phyloP scores from a whole-genome alignment of 208 protist species.

The Crithidia sp. region DNA sequence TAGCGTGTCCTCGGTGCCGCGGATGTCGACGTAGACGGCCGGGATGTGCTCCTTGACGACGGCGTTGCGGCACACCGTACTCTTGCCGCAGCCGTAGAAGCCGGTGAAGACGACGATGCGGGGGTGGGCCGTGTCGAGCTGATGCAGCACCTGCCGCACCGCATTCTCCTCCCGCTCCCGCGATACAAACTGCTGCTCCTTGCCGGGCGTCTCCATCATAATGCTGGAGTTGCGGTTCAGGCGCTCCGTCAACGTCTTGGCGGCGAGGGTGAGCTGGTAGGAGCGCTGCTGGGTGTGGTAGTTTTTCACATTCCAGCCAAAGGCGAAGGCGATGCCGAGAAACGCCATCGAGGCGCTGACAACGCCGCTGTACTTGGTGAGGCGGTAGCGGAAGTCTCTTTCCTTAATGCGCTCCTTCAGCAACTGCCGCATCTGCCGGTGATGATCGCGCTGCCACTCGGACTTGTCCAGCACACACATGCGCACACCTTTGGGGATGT shows the following conservation, averaged over 20 bases:
- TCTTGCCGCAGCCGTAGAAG: slow-evolving; percentile 75
- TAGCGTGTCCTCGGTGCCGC: slow-evolving; percentile 69
- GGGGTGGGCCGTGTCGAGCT: slow-evolving; percentile 66
- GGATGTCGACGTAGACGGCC: slow-evolving; percentile 73
- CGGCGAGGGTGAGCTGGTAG: slow-evolving; percentile 56
- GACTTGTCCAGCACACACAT: slow-evolving; percentile 70
- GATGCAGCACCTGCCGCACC: slow-evolving; percentile 58
- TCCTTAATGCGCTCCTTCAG: slow-evolving; percentile 77
- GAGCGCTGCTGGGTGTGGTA: slow-evolving; percentile 53
- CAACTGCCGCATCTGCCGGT: slow-evolving; percentile 66
- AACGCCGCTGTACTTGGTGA: slow-evolving; percentile 80
- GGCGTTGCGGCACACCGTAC: slow-evolving; percentile 57
- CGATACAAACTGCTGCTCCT: slow-evolving; percentile 39
- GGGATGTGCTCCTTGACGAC: slow-evolving; percentile 63
- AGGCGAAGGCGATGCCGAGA: slow-evolving; percentile 61
- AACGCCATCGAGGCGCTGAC: slow-evolving; percentile 70
- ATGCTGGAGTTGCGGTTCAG: slow-evolving; percentile 21
- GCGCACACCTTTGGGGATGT: slow-evolving; percentile 58
- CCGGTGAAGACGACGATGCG: slow-evolving; percentile 75
- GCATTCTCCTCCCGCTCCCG: slow-evolving; percentile 61
- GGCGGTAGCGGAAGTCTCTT: slow-evolving; percentile 60
- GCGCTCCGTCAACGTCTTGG: slow-evolving; percentile 50
- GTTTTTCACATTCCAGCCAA: slow-evolving; percentile 74
- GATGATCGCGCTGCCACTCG: slow-evolving; percentile 74
- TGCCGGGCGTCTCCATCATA: neutral